Evolutionary conservation across 2,329 filamentous ascomycete species (phyloP), one percentile per base, ranked within the genome.

Genomic region (Trichophyton equinum): DNA sequence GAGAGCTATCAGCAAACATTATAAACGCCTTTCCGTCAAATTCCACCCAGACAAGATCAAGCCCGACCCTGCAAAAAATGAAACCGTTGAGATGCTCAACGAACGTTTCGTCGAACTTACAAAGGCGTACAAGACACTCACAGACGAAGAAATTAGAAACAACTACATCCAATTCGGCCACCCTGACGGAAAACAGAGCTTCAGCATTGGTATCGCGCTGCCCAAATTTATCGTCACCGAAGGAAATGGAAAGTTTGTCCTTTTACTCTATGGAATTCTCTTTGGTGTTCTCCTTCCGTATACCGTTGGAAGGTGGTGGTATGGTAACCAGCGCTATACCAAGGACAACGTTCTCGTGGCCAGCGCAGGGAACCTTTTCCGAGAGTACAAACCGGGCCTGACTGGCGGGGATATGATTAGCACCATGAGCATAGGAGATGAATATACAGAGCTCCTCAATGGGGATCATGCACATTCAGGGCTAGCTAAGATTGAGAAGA

Each of bases 231-330:
- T 99, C 68, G 82, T 99, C 60, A 88, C 89, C 13, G 90, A 96
- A 67, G 92, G 91, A 60, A 95, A 94, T 73, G 92, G 91, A 66
- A 97, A 96, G 78, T 97, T 95, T 71, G 88, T 99, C 60, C 80
- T 99, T 63, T 79, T 96, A 61, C 82, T 96, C 65, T 99, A 99
- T 73, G 91, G 90, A 42, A 75, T 87, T 38, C 81, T 97, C 44
- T 85, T 99, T 58, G 94, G 92, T 60, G 89, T 97, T 64, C 78
- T 96, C 63, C 79, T 99, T 59, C 94, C 94, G 2, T 99, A 95
- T 73, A 79, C 94, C 56, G 92, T 99, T 61, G 94, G 94, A 56
- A 91, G 88, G 62, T 99, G 94, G 94, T 99, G 94, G 94, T 99
- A 99, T 72, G 94, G 95, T 63, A 95, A 90, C 38, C 92, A 96